phyloP scores from a whole-genome alignment of 1,284 basidiomycete genomes.

The Microbotryum intermedium region DNA sequence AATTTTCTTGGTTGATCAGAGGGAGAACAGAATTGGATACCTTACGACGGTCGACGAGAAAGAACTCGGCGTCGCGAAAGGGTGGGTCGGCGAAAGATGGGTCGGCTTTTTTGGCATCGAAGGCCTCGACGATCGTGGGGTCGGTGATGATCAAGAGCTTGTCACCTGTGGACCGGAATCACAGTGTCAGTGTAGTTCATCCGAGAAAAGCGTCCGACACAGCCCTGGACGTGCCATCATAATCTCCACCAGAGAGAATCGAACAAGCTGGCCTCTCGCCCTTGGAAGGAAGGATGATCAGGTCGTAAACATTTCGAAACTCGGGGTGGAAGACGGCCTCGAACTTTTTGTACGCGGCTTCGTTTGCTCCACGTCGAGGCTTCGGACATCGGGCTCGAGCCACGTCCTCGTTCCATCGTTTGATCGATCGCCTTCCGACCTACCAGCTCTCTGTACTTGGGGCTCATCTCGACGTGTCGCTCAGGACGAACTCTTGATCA shows the following conservation, averaged over 20 bases:
- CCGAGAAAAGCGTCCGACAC: no score
- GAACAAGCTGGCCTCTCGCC: slow-evolving; percentile 31
- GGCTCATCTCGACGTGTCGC: not conserved
- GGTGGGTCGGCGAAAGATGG: slow-evolving; percentile 30
- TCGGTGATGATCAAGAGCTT: slow-evolving; percentile 32
- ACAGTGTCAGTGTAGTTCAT: not conserved
- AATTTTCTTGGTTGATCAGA: slow-evolving; percentile 5
- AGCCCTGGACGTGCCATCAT: slow-evolving; percentile 25
- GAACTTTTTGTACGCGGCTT: not conserved
- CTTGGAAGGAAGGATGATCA: slow-evolving; percentile 33
- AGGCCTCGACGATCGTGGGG: slow-evolving; percentile 24
- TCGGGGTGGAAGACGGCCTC: slow-evolving; percentile 30
- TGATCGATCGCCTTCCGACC: no score
- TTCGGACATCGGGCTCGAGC: no score
- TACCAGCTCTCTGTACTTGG: no score
- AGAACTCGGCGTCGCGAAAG: slow-evolving; percentile 30
- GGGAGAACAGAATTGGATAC: slow-evolving; percentile 21
- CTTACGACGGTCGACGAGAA: slow-evolving; percentile 16
- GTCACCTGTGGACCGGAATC: slow-evolving; percentile 17
- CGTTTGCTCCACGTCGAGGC: no score
- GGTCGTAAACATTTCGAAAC: slow-evolving; percentile 28
- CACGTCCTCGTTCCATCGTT: no score
- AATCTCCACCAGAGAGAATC: slow-evolving; percentile 35
- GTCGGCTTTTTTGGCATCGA: slow-evolving; percentile 18
- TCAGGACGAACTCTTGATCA: not conserved